phyloP scores from a whole-genome alignment of 306 rosid genomes.

The Malus sieversii region DNA sequence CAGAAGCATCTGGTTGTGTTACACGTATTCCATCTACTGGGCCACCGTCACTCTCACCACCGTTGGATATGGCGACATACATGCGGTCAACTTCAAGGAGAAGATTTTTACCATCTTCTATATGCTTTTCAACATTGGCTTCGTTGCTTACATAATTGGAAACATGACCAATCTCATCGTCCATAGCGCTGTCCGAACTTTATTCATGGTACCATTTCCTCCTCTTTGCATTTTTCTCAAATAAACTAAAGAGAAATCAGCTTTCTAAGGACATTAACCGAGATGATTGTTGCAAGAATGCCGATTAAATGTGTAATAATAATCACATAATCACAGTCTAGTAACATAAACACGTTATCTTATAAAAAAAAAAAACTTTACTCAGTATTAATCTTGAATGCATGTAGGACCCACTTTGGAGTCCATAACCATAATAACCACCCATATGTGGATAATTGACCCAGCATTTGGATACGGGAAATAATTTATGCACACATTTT shows the following conservation, averaged over 20 bases:
- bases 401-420: background rate
- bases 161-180: slow-evolving; percentile 86
- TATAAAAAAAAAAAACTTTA: too few relatives aligned
- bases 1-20: slow-evolving; percentile 47
- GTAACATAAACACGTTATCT: background rate
- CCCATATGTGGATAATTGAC: background rate
- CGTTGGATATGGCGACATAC: slow-evolving; percentile 87
- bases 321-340: background rate
- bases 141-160: slow-evolving; percentile 74
- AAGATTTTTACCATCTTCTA: slow-evolving; percentile 58
- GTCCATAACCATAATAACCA: background rate
- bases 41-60: slow-evolving; percentile 73
- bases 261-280: rapidly evolving
- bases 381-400: background rate
- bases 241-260: background rate
- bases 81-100: slow-evolving; percentile 69
- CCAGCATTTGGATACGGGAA: background rate
- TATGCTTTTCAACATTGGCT: slow-evolving; percentile 88
- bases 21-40: slow-evolving; percentile 77
- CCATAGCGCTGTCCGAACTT: slow-evolving; percentile 59
- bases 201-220: slow-evolving; percentile 36
- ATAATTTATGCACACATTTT: background rate
- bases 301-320: background rate
- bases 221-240: background rate
- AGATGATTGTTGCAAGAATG: background rate